Base-by-base conservation (phyloP, 1,284 basidiomycete species). In the Naganishia sp. region DNA sequence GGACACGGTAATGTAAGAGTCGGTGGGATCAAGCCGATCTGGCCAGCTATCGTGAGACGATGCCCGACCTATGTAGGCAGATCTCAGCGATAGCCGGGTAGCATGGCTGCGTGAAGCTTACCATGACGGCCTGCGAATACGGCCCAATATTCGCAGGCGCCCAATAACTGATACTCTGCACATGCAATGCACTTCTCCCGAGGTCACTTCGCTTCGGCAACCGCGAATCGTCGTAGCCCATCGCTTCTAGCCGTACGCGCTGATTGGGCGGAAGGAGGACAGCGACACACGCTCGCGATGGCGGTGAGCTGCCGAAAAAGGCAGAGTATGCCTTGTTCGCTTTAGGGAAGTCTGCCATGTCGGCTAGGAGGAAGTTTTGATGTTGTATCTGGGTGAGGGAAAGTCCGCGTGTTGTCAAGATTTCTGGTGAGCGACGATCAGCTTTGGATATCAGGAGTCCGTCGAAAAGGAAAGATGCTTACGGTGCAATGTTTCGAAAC, bases 141-240 rank as follows among this genome's bases (percentile, higher is more conserved):
- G 96, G 96, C 0, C 96, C 96, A 65, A 99, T 99, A 76, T 98
- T 99, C 2, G 96, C 95, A 10, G 96, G 94, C 18, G 95, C 95
- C 96, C 96, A 99, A 77, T 98, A 98, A 75, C 92, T 95, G 62
- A 95, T 77, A 17, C 92, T 86, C 79, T 99, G 96, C 0, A 99
- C 94, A 75, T 99, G 96, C 42, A 99, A 82, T 23, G 0, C 90
- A 88, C 62, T 85, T 85, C 41, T 93, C 83, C 35, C 86, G 83
- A 57, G 60, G 50, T 2, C 66, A 41, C 39, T 65, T 2, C 51
- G 32, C 10, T 72, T 51, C 3, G 75, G 63, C 73, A 32, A 57
- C 72, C 70, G 82, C 83, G 2, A 23, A 4, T 76, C 76, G 42
- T 80, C 75, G 71, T 84, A 88, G 0, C 91, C 90, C 11, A 90